Evolutionary conservation across 1,139 yeast species (phyloP), one percentile per base, ranked within the genome.

Genomic region (Candida glucosophila): DNA sequence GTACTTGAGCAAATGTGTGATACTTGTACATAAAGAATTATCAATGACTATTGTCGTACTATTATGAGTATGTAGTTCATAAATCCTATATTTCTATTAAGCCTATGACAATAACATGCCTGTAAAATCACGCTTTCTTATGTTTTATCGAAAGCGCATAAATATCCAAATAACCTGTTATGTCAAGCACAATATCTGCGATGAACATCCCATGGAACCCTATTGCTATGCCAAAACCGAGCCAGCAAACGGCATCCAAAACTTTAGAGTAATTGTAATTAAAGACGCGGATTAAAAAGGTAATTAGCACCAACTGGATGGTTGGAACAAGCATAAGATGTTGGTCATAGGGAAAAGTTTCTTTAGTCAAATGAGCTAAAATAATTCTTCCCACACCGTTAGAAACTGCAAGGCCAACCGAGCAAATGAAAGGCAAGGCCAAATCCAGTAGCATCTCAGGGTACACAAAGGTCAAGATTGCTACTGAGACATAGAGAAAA

Each of bases 331-430:
- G 59, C 67, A 77, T 67, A 22, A 94, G 85, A 16, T 77, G 67
- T 34, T 83, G 82, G 33, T 67, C 40, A 49, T 63, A 56, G 25
- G 97, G 97, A 63, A 81, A 88, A 3, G 55, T 44, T 46, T 83
- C 94, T 30, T 69, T 55, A 1, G 96, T 85, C 43, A 88, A 73
- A 52, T 88, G 96, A 3, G 86, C 92, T 32, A 82, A 65, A 43
- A 88, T 88, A 40, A 88, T 83, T 47, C 93, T 71, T 4, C 97
- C 97, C 12, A 88, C 96, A 2, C 74, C 64, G 43, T 83, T 79
- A 1, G 97, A 95, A 42, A 80, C 58, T 1, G 82, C 67, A 19
- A 79, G 64, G 4, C 95, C 95, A 37, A 79, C 70, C 2, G 83
- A 67, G 19, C 82, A 46, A 16, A 77, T 56, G 39, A 78, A 64